Evolutionary conservation across 192 early-diverging fungal species (phyloP).

Genomic region (Coemansia sp.): DNA sequence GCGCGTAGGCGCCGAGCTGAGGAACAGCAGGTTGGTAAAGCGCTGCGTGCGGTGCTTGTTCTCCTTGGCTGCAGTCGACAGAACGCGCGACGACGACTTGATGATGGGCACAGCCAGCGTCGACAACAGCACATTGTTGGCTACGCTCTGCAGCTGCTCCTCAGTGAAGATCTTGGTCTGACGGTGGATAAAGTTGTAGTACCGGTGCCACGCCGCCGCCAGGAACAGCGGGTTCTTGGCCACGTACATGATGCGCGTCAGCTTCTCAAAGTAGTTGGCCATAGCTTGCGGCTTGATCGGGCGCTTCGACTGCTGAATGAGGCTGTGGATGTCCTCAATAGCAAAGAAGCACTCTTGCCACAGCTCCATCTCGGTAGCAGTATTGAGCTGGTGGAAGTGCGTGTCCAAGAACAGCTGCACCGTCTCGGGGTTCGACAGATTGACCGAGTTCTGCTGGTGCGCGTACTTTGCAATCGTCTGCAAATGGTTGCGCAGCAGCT

Average conservation of each 20-base stretch:
- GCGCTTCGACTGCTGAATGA: conserved; percentile 88
- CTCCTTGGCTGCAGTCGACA: conserved; percentile 69
- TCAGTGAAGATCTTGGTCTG: conserved; percentile 80
- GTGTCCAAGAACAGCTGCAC: conserved; percentile 96
- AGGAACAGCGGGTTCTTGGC: conserved; percentile 98
- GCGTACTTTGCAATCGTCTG: conserved; percentile 82
- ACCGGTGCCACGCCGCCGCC: conserved; percentile 94
- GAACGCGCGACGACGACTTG: conserved; percentile 72
- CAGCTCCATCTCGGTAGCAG: conserved; percentile 93
- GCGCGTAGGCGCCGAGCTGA: conserved; percentile 79
- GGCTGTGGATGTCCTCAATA: conserved; percentile 95
- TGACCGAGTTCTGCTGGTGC: conserved; percentile 90
- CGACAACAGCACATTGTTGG: conserved; percentile 89
- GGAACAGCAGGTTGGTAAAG: conserved; percentile 84
- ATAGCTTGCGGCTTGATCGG: conserved; percentile 91
- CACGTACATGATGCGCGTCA: conserved; percentile 94
- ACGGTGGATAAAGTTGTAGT: conserved; percentile 73
- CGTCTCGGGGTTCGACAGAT: conserved; percentile 93
- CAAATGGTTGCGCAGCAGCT: conserved; percentile 93
- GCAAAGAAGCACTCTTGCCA: conserved; percentile 99
- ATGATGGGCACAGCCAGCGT: conserved; percentile 97
- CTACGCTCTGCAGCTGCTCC: conserved; percentile 85
- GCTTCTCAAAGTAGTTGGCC: conserved; percentile 99
- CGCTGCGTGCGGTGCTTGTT: conserved; percentile 79
- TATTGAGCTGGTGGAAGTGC: conserved; percentile 94